Percentiles rank a stretch among this genome's conserved stretches.
Evolutionary conservation across 2,329 filamentous ascomycete genomes (phyloP).

Genomic region (Epichloe coenophiala): DNA sequence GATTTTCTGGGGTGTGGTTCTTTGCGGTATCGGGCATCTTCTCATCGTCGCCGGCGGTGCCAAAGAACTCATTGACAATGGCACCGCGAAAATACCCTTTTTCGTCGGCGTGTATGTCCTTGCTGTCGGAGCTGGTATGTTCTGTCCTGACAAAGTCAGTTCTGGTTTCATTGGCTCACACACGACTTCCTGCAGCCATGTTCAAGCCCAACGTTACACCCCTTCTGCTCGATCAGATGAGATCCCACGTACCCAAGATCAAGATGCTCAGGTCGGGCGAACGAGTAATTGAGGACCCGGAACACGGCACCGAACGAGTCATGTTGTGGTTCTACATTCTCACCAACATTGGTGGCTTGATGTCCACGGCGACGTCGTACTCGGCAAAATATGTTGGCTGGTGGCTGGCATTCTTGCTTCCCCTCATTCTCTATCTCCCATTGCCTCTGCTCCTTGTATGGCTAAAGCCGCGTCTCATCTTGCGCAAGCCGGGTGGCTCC

Average conservation of each 20-base stretch:
- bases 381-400: conserved; percentile 37
- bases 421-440: conserved; percentile 40
- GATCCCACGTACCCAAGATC: conserved; percentile 29
- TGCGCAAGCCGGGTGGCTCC: conserved; percentile 49
- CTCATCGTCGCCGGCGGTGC: conserved; percentile 50
- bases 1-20: conserved; percentile 54
- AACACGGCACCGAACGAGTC: conserved; percentile 49
- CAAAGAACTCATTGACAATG: conserved; percentile 28
- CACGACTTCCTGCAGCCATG: conserved; percentile 16
- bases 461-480: conserved; percentile 43
- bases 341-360: conserved; percentile 41
- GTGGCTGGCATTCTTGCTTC: conserved; percentile 33
- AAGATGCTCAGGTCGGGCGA: conserved; percentile 36
- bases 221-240: conserved; percentile 53
- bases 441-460: conserved; percentile 43
- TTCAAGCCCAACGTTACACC: conserved; percentile 66
- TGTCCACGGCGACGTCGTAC: conserved; percentile 37
- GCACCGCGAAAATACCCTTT: conserved; percentile 35
- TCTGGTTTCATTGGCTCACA: no score
- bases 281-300: conserved; percentile 55
- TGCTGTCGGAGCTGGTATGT: conserved; percentile 43
- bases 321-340: conserved; percentile 51
- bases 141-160: no score
- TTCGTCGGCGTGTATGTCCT: conserved; percentile 47
- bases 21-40: conserved; percentile 55